phyloP scores from a whole-genome alignment of 495 filamentous ascomycete genomes.

The Hypoxylon subgilvum region DNA sequence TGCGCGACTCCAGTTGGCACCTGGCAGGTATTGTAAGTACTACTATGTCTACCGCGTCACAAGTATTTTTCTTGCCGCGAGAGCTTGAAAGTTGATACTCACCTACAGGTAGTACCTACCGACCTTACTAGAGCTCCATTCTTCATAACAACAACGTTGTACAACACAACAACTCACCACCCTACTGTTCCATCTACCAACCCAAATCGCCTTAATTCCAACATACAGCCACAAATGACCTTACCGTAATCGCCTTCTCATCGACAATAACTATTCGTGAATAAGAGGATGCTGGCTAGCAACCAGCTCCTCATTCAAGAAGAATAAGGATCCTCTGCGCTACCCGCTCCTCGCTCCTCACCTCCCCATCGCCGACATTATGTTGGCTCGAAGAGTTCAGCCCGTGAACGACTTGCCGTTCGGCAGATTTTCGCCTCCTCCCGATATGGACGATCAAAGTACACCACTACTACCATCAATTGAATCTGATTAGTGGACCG shows the following conservation, averaged over 20 bases:
- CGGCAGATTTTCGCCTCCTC: slow-evolving; percentile 14
- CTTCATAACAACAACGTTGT: slow-evolving; percentile 7
- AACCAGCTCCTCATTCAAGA: slow-evolving; percentile 30
- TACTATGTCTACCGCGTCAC: slow-evolving; percentile 26
- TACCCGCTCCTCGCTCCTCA: not conserved
- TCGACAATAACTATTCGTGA: slow-evolving; percentile 9
- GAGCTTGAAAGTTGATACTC: slow-evolving; percentile 8
- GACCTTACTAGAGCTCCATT: slow-evolving; percentile 29
- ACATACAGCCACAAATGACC: not conserved
- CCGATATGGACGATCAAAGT: slow-evolving; percentile 32
- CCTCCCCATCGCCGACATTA: slow-evolving; percentile 10
- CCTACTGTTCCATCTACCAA: not conserved
- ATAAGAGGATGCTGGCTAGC: slow-evolving; percentile 41
- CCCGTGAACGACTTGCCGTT: slow-evolving; percentile 25
- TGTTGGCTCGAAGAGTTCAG: slow-evolving; percentile 23
- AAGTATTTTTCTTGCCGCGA: slow-evolving; percentile 19
- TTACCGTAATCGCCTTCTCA: not conserved
- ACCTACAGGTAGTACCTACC: too few relatives aligned
- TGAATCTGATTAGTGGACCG: slow-evolving; percentile 14
- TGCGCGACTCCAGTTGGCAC: not conserved
- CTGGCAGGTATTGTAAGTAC: too few relatives aligned
- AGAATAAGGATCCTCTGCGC: slow-evolving; percentile 10
- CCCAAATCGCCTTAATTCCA: not conserved
- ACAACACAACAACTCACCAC: slow-evolving; percentile 5
- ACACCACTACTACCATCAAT: slow-evolving; percentile 18